These are phyloP conservation scores for Scheffersomyces amazonensis DNA, from an alignment of 805 yeast species.

Conservation along the genomic window DNA sequence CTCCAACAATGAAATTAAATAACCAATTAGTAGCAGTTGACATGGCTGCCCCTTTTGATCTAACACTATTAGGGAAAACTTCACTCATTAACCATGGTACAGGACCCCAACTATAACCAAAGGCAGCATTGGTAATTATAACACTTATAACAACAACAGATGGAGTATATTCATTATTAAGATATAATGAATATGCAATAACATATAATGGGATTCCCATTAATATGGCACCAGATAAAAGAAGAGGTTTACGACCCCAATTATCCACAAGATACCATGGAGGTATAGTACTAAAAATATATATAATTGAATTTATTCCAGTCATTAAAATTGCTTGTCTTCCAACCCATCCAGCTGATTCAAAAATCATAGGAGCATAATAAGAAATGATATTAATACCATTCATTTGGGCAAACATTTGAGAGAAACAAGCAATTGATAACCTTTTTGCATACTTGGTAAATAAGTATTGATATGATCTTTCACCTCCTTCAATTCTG, in stretches of 20 bases:
- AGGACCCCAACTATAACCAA: conserved; percentile 94
- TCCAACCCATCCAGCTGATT: conserved; percentile 93
- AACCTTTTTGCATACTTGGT: conserved; percentile 72
- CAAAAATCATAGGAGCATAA: conserved; percentile 92
- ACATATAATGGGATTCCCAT: conserved; percentile 72
- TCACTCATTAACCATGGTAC: conserved; percentile 92
- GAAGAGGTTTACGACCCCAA: conserved; percentile 90
- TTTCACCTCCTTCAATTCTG: conserved; percentile 74
- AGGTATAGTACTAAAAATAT: conserved; percentile 62
- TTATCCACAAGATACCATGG: conserved; percentile 89
- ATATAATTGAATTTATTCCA: conserved; percentile 55
- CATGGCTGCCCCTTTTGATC: conserved; percentile 87
- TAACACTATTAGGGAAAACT: conserved; percentile 76
- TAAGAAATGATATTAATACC: conserved; percentile 92
- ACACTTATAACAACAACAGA: conserved; percentile 72
- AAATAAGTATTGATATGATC: conserved; percentile 74
- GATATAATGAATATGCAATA: conserved; percentile 54
- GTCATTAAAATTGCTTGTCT: conserved; percentile 87
- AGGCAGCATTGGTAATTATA: conserved; percentile 74
- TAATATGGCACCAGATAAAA: conserved; percentile 71
- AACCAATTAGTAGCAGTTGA: conserved; percentile 94
- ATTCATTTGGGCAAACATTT: conserved; percentile 88
- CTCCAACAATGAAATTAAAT: conserved; percentile 89
- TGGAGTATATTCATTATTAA: conserved; percentile 51
- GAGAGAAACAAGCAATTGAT: conserved; percentile 85